Evolutionary conservation across 1,284 basidiomycete species (phyloP).

Genomic region (Pseudozyma flocculosa): DNA sequence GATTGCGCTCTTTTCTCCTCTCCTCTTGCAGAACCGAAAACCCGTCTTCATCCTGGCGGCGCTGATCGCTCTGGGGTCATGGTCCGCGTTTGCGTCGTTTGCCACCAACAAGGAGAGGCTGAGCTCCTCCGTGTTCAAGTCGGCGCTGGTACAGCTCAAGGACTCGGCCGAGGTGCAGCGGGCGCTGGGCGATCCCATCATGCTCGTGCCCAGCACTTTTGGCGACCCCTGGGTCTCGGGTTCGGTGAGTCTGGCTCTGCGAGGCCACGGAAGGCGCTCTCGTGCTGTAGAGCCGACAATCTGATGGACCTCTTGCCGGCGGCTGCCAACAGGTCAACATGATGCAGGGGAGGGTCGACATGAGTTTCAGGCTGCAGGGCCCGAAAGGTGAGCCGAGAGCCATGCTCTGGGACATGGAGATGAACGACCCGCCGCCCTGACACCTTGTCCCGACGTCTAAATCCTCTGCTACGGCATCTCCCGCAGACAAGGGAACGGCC

Average conservation of each 20-base stretch:
- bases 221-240: conserved; percentile 36
- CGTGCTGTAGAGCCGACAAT: too few relatives aligned
- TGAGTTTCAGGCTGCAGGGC: conserved; percentile 38
- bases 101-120: conserved; percentile 52
- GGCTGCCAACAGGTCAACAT: conserved; percentile 28
- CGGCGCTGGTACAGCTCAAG: conserved; percentile 35
- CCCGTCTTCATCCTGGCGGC: conserved; percentile 6
- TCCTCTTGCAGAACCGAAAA: conserved; percentile 3
- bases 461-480: background rate
- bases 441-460: background rate
- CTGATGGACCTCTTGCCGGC: too few relatives aligned
- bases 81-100: conserved; percentile 38
- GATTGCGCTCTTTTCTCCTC: too few relatives aligned
- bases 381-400: background rate
- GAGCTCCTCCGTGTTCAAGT: conserved; percentile 35
- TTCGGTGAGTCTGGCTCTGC: conserved; percentile 5
- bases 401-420: fast-evolving
- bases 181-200: conserved; percentile 21
- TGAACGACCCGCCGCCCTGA: background rate
- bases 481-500: conserved; percentile 19
- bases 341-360: conserved; percentile 47
- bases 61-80: conserved; percentile 12
- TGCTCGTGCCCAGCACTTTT: conserved; percentile 7
- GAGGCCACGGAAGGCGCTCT: too few relatives aligned
- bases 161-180: conserved; percentile 10